A percentile compares a stretch with the other conserved stretches of the same genome.
These are phyloP conservation scores for Mycena leptocephala DNA, from an alignment of 768 basidiomycete species.

Conservation along the genomic window DNA sequence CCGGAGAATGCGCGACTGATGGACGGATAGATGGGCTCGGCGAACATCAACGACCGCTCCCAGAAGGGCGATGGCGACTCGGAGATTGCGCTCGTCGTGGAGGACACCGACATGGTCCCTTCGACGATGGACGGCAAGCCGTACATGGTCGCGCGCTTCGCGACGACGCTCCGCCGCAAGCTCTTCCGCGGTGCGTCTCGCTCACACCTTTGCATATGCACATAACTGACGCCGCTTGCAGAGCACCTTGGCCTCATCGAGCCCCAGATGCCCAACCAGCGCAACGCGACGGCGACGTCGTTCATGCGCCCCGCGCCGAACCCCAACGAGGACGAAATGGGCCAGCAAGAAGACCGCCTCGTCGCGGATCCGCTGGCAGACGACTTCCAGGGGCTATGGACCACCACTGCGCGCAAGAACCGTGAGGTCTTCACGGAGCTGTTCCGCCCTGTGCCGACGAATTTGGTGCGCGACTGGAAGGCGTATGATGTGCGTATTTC, in stretches of 20 bases:
- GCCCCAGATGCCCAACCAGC: conserved; percentile 71
- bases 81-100: conserved; percentile 94
- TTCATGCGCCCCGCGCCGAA: conserved; percentile 89
- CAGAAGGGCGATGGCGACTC: conserved; percentile 96
- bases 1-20: neutral
- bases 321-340: conserved; percentile 78
- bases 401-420: conserved; percentile 83
- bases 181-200: conserved; percentile 79
- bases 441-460: conserved; percentile 90
- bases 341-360: conserved; percentile 68
- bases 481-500: conserved; percentile 78
- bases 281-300: conserved; percentile 56
- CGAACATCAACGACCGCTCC: conserved; percentile 92
- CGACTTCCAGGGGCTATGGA: conserved; percentile 73
- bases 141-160: conserved; percentile 85
- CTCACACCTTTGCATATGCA: conserved; percentile 11
- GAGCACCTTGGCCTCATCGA: conserved; percentile 91
- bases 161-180: conserved; percentile 86
- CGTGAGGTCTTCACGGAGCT: conserved; percentile 89
- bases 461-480: conserved; percentile 84
- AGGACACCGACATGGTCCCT: conserved; percentile 86
- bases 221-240: conserved; percentile 45
- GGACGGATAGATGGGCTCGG: conserved; percentile 84
- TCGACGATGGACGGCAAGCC: conserved; percentile 85
- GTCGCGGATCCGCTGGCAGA: conserved; percentile 88